phyloP scores from a whole-genome alignment of 1,284 basidiomycete genomes.

The Sanghuangporus baumii region DNA sequence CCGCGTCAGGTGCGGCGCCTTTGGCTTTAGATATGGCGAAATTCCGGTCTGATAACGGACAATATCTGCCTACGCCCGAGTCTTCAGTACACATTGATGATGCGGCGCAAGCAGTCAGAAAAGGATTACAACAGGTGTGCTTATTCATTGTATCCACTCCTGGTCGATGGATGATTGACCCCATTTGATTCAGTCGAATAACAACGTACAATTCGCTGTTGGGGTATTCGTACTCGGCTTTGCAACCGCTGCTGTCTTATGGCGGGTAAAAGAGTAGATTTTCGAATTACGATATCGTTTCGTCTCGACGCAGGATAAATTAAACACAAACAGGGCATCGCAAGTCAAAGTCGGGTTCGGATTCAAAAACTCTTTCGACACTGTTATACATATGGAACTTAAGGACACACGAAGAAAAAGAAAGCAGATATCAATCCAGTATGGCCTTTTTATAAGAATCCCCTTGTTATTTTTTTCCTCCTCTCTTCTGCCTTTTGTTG shows the following conservation, averaged over 20 bases:
- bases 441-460: not conserved
- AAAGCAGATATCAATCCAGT: not conserved
- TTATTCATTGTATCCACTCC: not conserved
- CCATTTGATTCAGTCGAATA: not conserved
- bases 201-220: constrained; percentile 12
- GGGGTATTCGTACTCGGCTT: constrained; percentile 17
- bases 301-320: not conserved
- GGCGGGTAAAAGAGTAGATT: constrained; percentile 19
- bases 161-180: not conserved
- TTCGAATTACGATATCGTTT: not conserved
- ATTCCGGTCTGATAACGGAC: not conserved
- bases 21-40: constrained; percentile 9
- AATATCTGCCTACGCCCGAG: constrained; percentile 10
- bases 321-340: not conserved
- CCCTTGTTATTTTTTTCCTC: not conserved
- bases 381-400: not conserved
- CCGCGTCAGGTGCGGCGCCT: not conserved
- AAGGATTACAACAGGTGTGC: constrained; percentile 10
- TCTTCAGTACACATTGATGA: constrained; percentile 13
- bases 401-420: constrained; percentile 2
- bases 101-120: not conserved
- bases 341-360: not conserved
- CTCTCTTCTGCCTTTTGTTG: not conserved
- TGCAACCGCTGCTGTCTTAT: constrained; percentile 17
- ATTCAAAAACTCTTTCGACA: not conserved